These are phyloP conservation scores for Pseudopithomyces maydicus DNA, from an alignment of 2,329 filamentous ascomycete genomes.

Conservation along the genomic window DNA sequence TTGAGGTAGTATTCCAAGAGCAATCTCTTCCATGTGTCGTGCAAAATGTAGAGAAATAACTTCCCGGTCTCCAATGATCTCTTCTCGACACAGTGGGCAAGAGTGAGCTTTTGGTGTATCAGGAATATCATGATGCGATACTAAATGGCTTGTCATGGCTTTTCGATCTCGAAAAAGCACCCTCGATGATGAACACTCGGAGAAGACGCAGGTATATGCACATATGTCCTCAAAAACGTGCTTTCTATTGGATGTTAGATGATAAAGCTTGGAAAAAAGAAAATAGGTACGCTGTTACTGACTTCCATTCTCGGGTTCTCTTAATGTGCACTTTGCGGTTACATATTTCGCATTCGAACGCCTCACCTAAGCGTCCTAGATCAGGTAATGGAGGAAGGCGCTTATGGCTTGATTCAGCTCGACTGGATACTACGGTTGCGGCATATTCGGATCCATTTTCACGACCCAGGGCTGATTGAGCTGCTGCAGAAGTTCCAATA, in stretches of 20 bases:
- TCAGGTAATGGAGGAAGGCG: conserved; percentile 13
- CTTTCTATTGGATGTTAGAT: conserved; percentile 2
- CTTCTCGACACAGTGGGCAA: conserved; percentile 12
- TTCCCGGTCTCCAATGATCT: neutral
- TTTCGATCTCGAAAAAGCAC: conserved; percentile 5
- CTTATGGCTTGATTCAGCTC: conserved; percentile 11
- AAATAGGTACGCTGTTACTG: neutral
- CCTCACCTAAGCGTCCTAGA: conserved; percentile 2
- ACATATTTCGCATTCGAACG: conserved; percentile 16
- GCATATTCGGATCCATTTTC: conserved; percentile 5
- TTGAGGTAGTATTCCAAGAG: conserved; percentile 9
- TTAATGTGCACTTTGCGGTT: conserved; percentile 6
- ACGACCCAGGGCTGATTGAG: neutral
- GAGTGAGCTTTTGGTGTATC: neutral
- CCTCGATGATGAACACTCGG: neutral
- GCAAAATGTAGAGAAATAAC: conserved; percentile 10
- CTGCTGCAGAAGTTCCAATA: conserved; percentile 4
- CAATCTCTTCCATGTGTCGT: conserved; percentile 17
- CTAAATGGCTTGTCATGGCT: neutral
- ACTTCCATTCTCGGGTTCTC: conserved; percentile 15
- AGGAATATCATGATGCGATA: conserved; percentile 1
- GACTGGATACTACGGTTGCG: conserved; percentile 9
- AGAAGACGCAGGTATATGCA: conserved; percentile 13
- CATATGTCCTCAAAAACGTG: conserved; percentile 14
- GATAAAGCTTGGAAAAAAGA: neutral